Base-by-base conservation (phyloP, 306 rosid species). In the Pueraria montana region DNA sequence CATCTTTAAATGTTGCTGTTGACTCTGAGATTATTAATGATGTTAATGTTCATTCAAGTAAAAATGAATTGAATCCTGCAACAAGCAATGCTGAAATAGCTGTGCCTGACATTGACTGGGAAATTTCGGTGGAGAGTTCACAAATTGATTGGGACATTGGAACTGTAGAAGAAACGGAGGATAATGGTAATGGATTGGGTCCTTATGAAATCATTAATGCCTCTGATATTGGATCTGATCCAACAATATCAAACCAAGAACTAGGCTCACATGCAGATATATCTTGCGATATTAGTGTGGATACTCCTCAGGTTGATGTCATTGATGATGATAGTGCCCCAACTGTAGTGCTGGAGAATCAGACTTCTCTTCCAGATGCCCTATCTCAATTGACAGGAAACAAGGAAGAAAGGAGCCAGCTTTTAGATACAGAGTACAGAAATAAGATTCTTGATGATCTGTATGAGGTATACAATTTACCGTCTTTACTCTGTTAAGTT, bases 141-240 rank as follows among this genome's bases (percentile, higher is more conserved):
- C 97, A 91, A 87, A 91, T 95, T 72, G 97, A 93, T 85, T 95
- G 97, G 98, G 94, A 95, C 84, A 91, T 93, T 76, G 98, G 95
- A 76, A 88, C 86, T 0, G 72, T 88, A 64, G 98, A 95, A 85
- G 97, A 93, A 86, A 88, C 89, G 1, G 95, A 89, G 23, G 98
- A 95, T 63, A 65, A 85, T 50, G 90, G 92, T 62, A 91, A 90
- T 86, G 97, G 95, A 73, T 87, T 95, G 89, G 98, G 98, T 84
- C 97, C 97, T 36, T 95, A 91, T 52, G 98, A 95, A 85, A 93
- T 95, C 80, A 92, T 95, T 42, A 92, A 90, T 81, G 95, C 97
- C 46, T 88, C 89, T 76, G 97, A 92, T 67, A 88, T 83, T 13
- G 80, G 80, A 65, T 90, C 89, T 70, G 85, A 83, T 86, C 90